Base-by-base conservation (phyloP, 164 flowering plant genomes). In the Stephania cephalantha region DNA sequence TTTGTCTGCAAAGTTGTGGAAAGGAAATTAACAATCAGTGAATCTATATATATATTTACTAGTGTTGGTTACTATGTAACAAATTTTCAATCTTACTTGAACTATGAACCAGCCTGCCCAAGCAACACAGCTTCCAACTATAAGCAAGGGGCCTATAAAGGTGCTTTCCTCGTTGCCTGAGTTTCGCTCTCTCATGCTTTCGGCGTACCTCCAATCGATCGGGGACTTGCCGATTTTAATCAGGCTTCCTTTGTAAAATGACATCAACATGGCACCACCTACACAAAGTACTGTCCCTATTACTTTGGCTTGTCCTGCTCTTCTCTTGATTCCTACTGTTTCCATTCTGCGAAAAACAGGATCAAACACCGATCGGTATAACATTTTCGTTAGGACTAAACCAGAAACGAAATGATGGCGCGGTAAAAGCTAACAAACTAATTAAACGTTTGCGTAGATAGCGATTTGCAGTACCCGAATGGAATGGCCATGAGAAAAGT, bases 251-350 rank as follows among this genome's bases (percentile, higher is more conserved):
- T 89, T 88, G 89, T 90, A 95, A 72, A 95, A 90, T 45, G 98
- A 89, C 82, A 93, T 76, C 13, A 95, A 46, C 91, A 95, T 87
- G 4, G 99, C 98, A 46, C 97, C 99, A 7, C 91, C 91, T 5
- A 94, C 90, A 65, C 96, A 90, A 5, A 90, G 31, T 15, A 82
- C 18, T 29, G 98, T 94, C n/a, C 97, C 97, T 11, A 82, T 0
- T 25, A 92, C 79, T 83, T 94, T 94, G 0, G 95, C 97, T 64
- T 84, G 86, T 66, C 92, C 97, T 55, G 84, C 48, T 46, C 12
- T 75, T 35, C 68, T 87, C 86, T 72, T 90, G 7, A 92, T 73
- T 29, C 87, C 84, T 15, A 88, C 78, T 3, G 79, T 82, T 80
- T 92, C 97, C 83, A 88, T 82, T 50, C 98, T 94, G 74, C 75